Conservation (phyloP, 2,329 filamentous ascomycete genomes). For the Sordariomycetes sp. region DNA sequence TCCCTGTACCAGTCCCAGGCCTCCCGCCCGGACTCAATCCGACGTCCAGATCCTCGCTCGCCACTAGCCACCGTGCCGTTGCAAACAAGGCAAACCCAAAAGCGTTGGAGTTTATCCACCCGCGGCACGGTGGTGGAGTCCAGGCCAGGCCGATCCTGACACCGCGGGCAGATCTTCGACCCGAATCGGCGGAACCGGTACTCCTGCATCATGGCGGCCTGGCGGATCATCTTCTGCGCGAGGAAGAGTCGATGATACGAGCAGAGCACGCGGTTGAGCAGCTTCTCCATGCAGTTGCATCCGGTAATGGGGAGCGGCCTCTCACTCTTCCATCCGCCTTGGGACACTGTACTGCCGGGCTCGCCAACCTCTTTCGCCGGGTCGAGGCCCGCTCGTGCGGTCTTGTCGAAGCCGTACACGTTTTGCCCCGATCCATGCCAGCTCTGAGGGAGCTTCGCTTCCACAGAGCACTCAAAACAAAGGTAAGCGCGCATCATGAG, state of each 20-base stretch:
- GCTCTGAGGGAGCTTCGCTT: background rate
- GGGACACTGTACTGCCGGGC: background rate
- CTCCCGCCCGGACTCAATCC: background rate
- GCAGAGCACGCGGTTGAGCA: slow-evolving; percentile 21
- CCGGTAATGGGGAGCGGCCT: slow-evolving; percentile 18
- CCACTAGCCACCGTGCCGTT: slow-evolving; percentile 11
- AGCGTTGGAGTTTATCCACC: slow-evolving; percentile 4
- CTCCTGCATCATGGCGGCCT: slow-evolving; percentile 12
- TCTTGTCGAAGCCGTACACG: slow-evolving; percentile 15
- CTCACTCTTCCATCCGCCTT: background rate
- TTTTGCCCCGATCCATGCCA: slow-evolving; percentile 9
- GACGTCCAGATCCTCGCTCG: background rate
- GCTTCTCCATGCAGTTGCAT: slow-evolving; percentile 23
- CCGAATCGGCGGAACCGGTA: slow-evolving; percentile 16
- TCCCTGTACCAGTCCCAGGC: background rate
- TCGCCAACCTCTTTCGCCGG: background rate
- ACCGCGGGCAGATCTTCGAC: slow-evolving; percentile 15
- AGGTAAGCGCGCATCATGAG: slow-evolving; percentile 23
- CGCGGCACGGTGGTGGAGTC: slow-evolving; percentile 5
- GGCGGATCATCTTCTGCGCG: slow-evolving; percentile 12
- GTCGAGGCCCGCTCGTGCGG: background rate
- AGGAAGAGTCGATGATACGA: slow-evolving; percentile 20
- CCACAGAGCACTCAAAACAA: slow-evolving; percentile 18
- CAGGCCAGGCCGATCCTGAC: slow-evolving; percentile 14
- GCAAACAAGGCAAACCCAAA: slow-evolving; percentile 24